Conservation (phyloP, 2,329 filamentous ascomycete genomes). For the Pezicula radicicola region DNA sequence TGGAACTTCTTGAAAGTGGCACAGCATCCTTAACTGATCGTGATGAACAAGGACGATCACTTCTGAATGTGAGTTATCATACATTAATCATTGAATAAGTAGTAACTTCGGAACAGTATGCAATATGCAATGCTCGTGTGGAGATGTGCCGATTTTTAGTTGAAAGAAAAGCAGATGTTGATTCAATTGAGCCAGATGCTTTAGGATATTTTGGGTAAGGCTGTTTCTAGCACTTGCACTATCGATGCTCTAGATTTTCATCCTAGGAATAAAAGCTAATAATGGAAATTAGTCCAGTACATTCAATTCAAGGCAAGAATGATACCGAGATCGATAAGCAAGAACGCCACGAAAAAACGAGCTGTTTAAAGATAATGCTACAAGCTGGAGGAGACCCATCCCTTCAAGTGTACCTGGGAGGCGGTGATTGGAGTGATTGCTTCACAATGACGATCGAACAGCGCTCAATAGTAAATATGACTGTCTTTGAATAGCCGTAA, state of each 20-base stretch:
- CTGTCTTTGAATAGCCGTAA: background rate
- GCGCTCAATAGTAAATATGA: slow-evolving; percentile 4
- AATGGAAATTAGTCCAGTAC: slow-evolving; percentile 3
- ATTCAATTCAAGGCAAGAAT: background rate
- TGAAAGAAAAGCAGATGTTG: slow-evolving; percentile 8
- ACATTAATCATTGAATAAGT: background rate
- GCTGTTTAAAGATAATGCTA: slow-evolving; percentile 8
- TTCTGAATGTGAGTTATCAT: slow-evolving; percentile 12
- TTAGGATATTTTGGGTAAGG: slow-evolving; percentile 2
- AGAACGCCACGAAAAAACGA: background rate
- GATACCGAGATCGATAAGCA: background rate
- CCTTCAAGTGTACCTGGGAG: background rate
- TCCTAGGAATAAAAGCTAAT: slow-evolving; percentile 1
- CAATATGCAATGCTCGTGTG: background rate
- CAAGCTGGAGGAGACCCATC: slow-evolving; percentile 11
- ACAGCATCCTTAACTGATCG: slow-evolving; percentile 5
- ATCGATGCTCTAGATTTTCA: background rate
- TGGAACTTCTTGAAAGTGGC: slow-evolving; percentile 2
- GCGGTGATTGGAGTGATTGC: background rate
- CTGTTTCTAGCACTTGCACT: background rate
- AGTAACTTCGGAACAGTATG: slow-evolving; percentile 11
- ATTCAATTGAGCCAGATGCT: slow-evolving; percentile 5
- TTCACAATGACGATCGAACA: background rate
- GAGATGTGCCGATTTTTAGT: slow-evolving; percentile 13
- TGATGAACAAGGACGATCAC: slow-evolving; percentile 7